Conservation (phyloP, 208 protist genomes). For the Porcisia deanei region DNA sequence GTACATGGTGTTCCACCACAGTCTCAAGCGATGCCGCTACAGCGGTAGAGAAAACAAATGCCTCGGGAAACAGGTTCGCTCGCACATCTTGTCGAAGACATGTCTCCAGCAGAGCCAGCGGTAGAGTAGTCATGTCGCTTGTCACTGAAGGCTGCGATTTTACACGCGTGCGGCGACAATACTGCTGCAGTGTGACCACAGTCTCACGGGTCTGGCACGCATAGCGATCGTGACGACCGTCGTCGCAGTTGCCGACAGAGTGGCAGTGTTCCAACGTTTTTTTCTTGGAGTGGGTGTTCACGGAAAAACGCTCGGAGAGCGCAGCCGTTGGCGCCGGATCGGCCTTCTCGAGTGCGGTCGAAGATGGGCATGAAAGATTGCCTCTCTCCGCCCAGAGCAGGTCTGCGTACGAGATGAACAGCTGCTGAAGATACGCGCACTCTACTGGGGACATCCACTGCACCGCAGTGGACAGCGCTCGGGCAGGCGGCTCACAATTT, state of each 20-base stretch:
- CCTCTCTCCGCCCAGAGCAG: neutral
- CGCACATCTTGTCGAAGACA: constrained; percentile 17
- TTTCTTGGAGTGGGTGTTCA: constrained; percentile 1
- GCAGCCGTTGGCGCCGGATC: neutral
- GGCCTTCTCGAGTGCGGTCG: neutral
- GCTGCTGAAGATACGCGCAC: constrained; percentile 24
- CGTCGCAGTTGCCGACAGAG: neutral
- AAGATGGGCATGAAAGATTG: neutral
- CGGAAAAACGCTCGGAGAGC: constrained; percentile 15
- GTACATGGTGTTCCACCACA: constrained; percentile 19
- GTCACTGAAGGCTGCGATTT: neutral
- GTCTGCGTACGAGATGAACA: constrained; percentile 17
- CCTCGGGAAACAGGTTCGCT: constrained; percentile 6
- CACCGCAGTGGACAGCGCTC: constrained; percentile 6
- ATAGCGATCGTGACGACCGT: neutral
- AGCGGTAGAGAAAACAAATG: constrained; percentile 11
- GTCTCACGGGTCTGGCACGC: neutral
- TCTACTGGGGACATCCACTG: constrained; percentile 38
- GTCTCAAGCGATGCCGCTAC: constrained; percentile 13
- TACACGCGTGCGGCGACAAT: neutral
- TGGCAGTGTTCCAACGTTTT: neutral
- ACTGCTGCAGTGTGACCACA: constrained; percentile 2
- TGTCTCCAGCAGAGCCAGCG: constrained; percentile 11
- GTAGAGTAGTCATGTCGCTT: constrained; percentile 1
- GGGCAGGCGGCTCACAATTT: neutral